phyloP scores from a whole-genome alignment of 805 yeast genomes.

The Debaryomyces castellii region DNA sequence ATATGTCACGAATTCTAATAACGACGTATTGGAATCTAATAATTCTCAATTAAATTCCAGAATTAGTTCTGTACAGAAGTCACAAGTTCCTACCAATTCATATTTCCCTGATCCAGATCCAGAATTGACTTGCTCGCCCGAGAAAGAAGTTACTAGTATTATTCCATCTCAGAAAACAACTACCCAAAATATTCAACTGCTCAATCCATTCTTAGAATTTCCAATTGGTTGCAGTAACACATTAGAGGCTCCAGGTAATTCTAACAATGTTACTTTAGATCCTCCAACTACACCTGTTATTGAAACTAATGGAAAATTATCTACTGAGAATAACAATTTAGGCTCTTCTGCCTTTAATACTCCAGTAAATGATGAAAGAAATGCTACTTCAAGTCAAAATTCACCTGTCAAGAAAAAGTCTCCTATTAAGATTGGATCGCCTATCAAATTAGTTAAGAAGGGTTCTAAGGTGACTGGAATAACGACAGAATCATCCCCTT shows the following conservation, averaged over 20 bases:
- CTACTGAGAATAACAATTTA: neutral
- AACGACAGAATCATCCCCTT: slow-evolving; percentile 9
- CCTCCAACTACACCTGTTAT: neutral
- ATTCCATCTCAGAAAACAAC: neutral
- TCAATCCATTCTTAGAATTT: neutral
- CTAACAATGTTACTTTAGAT: neutral
- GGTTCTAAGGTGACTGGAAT: slow-evolving; percentile 28
- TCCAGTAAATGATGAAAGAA: too few species aligned
- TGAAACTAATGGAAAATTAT: neutral
- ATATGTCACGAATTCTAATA: slow-evolving; percentile 13
- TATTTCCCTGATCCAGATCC: slow-evolving; percentile 37
- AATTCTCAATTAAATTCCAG: slow-evolving; percentile 5
- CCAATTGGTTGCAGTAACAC: neutral
- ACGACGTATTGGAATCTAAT: slow-evolving; percentile 1
- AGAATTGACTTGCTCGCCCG: slow-evolving; percentile 22
- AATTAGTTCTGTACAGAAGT: slow-evolving; percentile 10
- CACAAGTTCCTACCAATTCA: slow-evolving; percentile 5
- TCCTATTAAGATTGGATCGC: slow-evolving; percentile 42
- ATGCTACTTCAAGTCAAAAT: neutral
- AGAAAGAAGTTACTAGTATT: slow-evolving; percentile 9
- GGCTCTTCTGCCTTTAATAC: neutral
- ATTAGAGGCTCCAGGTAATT: neutral
- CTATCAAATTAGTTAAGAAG: slow-evolving; percentile 31
- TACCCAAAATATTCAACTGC: neutral
- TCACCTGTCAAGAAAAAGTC: slow-evolving; percentile 10